Percentiles rank a stretch among this genome's conserved stretches.
phyloP scores from a whole-genome alignment of 2,329 filamentous ascomycete species.

The Penicillium sp. region DNA sequence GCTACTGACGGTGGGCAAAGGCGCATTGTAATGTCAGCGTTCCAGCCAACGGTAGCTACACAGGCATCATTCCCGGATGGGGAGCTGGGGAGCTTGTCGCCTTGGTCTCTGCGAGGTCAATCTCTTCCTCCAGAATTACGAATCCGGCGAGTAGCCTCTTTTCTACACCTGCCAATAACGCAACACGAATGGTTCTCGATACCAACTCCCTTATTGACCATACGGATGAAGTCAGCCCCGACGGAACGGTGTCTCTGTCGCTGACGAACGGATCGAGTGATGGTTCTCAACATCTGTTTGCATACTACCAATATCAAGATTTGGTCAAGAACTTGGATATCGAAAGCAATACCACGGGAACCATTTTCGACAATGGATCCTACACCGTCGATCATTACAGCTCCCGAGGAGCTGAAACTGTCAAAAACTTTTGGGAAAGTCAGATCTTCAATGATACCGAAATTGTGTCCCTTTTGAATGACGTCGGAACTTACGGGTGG shows the following conservation, averaged over 20 bases:
- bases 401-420: slow-evolving; percentile 36
- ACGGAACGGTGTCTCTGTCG: slow-evolving; percentile 8
- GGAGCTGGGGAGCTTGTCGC: slow-evolving; percentile 35
- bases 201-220: slow-evolving; percentile 10
- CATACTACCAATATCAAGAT: slow-evolving; percentile 19
- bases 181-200: slow-evolving; percentile 12
- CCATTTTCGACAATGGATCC: slow-evolving; percentile 39
- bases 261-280: slow-evolving; percentile 1
- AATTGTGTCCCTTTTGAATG: slow-evolving; percentile 29
- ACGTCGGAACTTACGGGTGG: slow-evolving; percentile 39
- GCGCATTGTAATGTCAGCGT: neutral
- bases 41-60: slow-evolving; percentile 34
- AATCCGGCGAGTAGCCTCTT: slow-evolving; percentile 8
- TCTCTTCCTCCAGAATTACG: slow-evolving; percentile 16
- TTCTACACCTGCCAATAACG: slow-evolving; percentile 6
- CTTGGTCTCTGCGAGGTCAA: slow-evolving; percentile 20
- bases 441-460: slow-evolving; percentile 36
- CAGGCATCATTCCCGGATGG: slow-evolving; percentile 41
- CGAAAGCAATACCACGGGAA: slow-evolving; percentile 19
- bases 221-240: slow-evolving; percentile 5
- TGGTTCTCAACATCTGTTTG: slow-evolving; percentile 13
- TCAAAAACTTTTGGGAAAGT: slow-evolving; percentile 44
- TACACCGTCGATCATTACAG: slow-evolving; percentile 46
- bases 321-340: slow-evolving; percentile 29
- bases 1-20: neutral